Conservation (phyloP, 2,329 filamentous ascomycete genomes). For the Incumbomyces delicatus region DNA sequence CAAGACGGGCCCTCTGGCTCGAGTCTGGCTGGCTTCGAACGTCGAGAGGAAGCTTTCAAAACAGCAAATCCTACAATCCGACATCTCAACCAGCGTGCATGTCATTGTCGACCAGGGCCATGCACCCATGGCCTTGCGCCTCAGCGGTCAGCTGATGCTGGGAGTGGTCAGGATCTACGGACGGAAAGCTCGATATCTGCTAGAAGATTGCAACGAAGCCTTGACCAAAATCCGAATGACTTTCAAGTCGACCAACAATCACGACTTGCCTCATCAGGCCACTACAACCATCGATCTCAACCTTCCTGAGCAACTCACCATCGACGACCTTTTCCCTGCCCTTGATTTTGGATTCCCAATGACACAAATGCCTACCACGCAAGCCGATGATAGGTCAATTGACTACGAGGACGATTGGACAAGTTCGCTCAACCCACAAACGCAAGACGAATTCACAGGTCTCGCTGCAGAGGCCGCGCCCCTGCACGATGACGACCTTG, state of each 20-base stretch:
- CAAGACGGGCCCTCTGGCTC: conserved; percentile 92
- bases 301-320: conserved; percentile 84
- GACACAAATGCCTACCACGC: conserved; percentile 52
- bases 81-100: conserved; percentile 87
- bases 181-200: conserved; percentile 86
- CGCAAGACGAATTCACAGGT: conserved; percentile 51
- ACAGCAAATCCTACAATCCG: conserved; percentile 86
- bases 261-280: conserved; percentile 79
- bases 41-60: conserved; percentile 97
- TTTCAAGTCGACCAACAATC: conserved; percentile 87
- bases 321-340: conserved; percentile 82
- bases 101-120: conserved; percentile 89
- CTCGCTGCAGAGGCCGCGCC: conserved; percentile 38
- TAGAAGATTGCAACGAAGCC: conserved; percentile 96
- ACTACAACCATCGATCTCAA: conserved; percentile 77
- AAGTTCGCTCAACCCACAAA: conserved; percentile 67
- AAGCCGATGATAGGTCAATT: conserved; percentile 37
- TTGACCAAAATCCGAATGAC: conserved; percentile 99
- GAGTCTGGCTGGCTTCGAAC: conserved; percentile 96
- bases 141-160: conserved; percentile 87
- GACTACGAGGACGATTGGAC: conserved; percentile 43
- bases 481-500: conserved; percentile 56
- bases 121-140: conserved; percentile 84
- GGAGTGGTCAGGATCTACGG: conserved; percentile 97
- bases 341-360: conserved; percentile 73